Evolutionary conservation across 2,329 filamentous ascomycete species (phyloP), one percentile per base, ranked within the genome.

Genomic region (Diaporthe vaccinii): DNA sequence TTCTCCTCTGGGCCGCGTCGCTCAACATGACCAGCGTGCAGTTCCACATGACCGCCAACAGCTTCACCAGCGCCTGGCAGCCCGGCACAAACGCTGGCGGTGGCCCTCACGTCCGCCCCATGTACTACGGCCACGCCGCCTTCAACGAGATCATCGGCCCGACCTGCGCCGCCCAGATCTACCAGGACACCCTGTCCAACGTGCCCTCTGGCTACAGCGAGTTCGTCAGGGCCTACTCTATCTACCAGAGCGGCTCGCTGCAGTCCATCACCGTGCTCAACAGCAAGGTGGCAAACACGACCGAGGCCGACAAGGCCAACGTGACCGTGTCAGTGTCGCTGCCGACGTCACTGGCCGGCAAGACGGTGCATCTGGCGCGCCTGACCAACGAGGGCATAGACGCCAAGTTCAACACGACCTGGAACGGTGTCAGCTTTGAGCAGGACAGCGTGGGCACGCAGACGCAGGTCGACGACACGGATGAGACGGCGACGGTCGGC

Each of bases 21-120:
- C 82, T 88, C 55, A 86, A 86, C 76, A 84, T 89, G 70, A 81
- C 83, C 0, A 85, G 85, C 12, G 86, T 89, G 3, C 84, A 88
- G 76, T 85, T 89, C 83, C 87, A 89, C 82, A 88, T 89, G 87
- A 89, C 87, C 14, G 86, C 88, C 80, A 88, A 88, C 80, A 88
- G 87, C 76, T 86, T 86, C 77, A 86, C 87, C 9, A 84, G 84
- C 73, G 86, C 87, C 2, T 89, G 87, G 87, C 84, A 87, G 76
- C 87, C 87, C 22, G 81, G 86, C 51, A 68, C 80, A 25, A 80
- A 83, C 75, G 83, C 85, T 76, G 84, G 82, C 39, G 82, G 80
- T 7, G 80, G 81, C 36, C 84, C 85, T 1, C 84, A 84, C 77
- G 86, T 89, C 14, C 84, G 87, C 36, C 87, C 87, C 1, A 81